Evolutionary conservation across 2,329 filamentous ascomycete species (phyloP).

Genomic region (Exserohilum rostratum): DNA sequence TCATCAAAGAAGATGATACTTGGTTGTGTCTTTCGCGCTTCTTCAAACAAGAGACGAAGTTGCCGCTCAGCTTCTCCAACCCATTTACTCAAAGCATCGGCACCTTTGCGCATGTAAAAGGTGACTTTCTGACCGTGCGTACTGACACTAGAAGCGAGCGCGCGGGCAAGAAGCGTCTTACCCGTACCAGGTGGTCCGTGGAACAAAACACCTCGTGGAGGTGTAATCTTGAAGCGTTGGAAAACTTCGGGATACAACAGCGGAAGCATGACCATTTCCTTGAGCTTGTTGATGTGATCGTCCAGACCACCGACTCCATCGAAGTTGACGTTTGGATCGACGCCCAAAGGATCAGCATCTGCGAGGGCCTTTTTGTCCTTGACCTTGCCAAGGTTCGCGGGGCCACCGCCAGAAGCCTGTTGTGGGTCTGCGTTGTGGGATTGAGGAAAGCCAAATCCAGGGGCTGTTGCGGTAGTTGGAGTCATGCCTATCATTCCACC

Average conservation of each 20-base stretch:
- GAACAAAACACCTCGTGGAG: slow-evolving; percentile 92
- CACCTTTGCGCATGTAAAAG: slow-evolving; percentile 99
- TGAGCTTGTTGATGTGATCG: slow-evolving; percentile 93
- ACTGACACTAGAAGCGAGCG: slow-evolving; percentile 88
- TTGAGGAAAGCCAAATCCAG: slow-evolving; percentile 62
- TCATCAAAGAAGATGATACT: slow-evolving; percentile 99
- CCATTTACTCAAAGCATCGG: slow-evolving; percentile 97
- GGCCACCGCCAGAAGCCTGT: slow-evolving; percentile 63
- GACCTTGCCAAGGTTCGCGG: slow-evolving; percentile 88
- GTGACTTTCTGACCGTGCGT: slow-evolving; percentile 92
- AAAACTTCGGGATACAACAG: slow-evolving; percentile 96
- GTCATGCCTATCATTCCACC: slow-evolving; percentile 70
- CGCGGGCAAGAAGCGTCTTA: slow-evolving; percentile 94
- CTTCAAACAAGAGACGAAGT: slow-evolving; percentile 89
- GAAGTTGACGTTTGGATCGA: slow-evolving; percentile 91
- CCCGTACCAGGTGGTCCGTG: slow-evolving; percentile 96
- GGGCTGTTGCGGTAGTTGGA: slow-evolving; percentile 59
- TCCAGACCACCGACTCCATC: slow-evolving; percentile 91
- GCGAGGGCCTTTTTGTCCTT: slow-evolving; percentile 91
- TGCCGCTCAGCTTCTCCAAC: slow-evolving; percentile 98
- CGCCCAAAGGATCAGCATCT: slow-evolving; percentile 91
- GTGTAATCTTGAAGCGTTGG: slow-evolving; percentile 86
- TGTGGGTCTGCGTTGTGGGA: slow-evolving; percentile 63
- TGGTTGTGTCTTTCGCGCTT: slow-evolving; percentile 91
- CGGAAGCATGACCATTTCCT: slow-evolving; percentile 97